A percentile compares a stretch with the other conserved stretches of the same genome.
Conservation (phyloP, 192 early-diverging fungal genomes). For the Linnemannia hyalina region DNA sequence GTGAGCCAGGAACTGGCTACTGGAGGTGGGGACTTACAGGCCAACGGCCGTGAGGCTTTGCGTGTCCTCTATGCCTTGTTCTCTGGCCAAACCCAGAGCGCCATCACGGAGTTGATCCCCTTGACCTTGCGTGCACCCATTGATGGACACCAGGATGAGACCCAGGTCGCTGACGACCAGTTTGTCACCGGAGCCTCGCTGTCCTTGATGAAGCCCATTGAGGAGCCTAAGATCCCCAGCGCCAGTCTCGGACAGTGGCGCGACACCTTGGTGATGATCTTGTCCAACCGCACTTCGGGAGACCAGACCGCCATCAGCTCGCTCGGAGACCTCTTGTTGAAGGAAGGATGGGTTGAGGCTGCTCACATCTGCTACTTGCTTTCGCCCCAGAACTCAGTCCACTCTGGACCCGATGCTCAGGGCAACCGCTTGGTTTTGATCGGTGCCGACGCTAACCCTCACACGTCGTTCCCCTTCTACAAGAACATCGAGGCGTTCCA, state of each 20-base stretch:
- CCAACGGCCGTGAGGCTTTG: slow-evolving; percentile 61
- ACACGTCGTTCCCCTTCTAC: slow-evolving; percentile 61
- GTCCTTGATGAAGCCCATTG: slow-evolving; percentile 41
- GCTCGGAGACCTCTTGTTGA: slow-evolving; percentile 83
- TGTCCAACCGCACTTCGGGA: slow-evolving; percentile 86
- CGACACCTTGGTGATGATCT: slow-evolving; percentile 78
- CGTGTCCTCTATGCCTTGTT: slow-evolving; percentile 78
- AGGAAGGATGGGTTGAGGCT: slow-evolving; percentile 65
- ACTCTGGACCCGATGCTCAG: slow-evolving; percentile 75
- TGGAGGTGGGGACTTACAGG: slow-evolving; percentile 38
- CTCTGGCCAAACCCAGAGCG: slow-evolving; percentile 67
- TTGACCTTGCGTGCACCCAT: slow-evolving; percentile 11
- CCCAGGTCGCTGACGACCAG: slow-evolving; percentile 22
- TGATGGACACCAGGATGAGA: not conserved
- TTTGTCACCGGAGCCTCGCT: slow-evolving; percentile 47
- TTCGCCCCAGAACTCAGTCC: slow-evolving; percentile 69
- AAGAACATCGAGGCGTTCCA: slow-evolving; percentile 72
- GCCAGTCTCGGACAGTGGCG: slow-evolving; percentile 77
- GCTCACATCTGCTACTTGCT: slow-evolving; percentile 89
- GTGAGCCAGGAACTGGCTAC: slow-evolving; percentile 66
- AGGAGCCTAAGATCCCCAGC: slow-evolving; percentile 26
- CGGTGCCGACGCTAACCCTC: slow-evolving; percentile 64
- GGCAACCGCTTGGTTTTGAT: slow-evolving; percentile 77
- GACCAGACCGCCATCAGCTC: slow-evolving; percentile 77
- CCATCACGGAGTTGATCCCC: slow-evolving; percentile 57